Evolutionary conservation across 371 early-diverging fungal genomes (phyloP), one percentile per base, ranked within the genome.

Genomic region (Nematocida sp.): DNA sequence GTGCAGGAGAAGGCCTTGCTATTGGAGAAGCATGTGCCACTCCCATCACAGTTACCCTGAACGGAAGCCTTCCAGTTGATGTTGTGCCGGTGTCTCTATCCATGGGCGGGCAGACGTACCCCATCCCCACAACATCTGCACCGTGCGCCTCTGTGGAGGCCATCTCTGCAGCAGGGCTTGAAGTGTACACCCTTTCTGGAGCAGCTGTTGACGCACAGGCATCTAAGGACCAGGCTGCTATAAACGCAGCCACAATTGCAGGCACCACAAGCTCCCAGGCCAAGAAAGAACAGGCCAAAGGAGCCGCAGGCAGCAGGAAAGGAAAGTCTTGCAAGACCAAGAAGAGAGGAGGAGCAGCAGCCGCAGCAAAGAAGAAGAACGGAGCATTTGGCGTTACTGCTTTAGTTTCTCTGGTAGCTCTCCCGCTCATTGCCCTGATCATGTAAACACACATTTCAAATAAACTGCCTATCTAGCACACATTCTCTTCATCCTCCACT

Each of bases 371-470:
- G 62, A 70, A 70, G 74, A 70, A 70, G 74, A 70, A 60, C 40
- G 74, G 74, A 62, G 74, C 60, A 41, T 58, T 60, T 13, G 74
- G 74, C 19, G 60, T 70, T n/a, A 56, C 74, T 25, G 49, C 74
- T 13, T 23, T 70, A 25, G 74, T 46, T 8, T 58, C 74, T 34
- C 29, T 57, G 21, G 58, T 48, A 32, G 27, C 60, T 60, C 74
- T 70, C 46, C 74, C 74, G n/a, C 27, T 70, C 2, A 36, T 70
- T 70, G 74, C 74, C 48, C 27, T 70, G 25, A 27, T 70, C 38
- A 23, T 70, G 62, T 70, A 70, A 60, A 41, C 43, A 41, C n/a
- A 41, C n/a, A n/a, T n/a, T n/a, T n/a, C n/a, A n/a, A n/a, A n/a
- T n/a, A n/a, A n/a, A n/a, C n/a, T n/a, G n/a, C n/a, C n/a, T n/a